Base-by-base conservation (phyloP, 176 grass and related monocot genomes). In the Ensete glaucum region DNA sequence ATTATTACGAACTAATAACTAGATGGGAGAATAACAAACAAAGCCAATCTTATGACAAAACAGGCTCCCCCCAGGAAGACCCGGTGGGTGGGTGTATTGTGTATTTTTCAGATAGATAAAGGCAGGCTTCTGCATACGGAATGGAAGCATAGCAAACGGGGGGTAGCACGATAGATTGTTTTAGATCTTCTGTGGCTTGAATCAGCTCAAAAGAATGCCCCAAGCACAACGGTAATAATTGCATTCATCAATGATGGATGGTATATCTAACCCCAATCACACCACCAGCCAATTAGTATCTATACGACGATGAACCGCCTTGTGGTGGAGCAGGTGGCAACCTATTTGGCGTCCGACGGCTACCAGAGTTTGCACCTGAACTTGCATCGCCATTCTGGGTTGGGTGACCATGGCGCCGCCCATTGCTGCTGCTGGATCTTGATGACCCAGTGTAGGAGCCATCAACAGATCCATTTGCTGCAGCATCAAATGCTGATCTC, bases 401-500 rank as follows among this genome's bases (percentile, higher is more conserved):
- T 24, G 78, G 17, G 23, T 81, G 72, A 64, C 50, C 82, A 15
- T 83, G 74, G 51, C 25, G 70, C 11, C 72, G 58, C 19, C 75
- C 76, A 7, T 52, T 73, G 50, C 85, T 27, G 53, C 71, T 87
- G 13, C 81, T 78, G 50, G 87, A 80, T 27, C 76, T 82, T 11
- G 86, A 78, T 59, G 22, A 16, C 2, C 77, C 68, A 19, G 78
- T 59, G 27, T 67, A 25, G 53, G 80, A 76, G 27, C 71, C 55
- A 20, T 83, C 80, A 7, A 76, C 50, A 9, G 72, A 80, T 11
- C 87, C 87, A 54, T 83, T 89, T 57, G 83, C 56, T 63, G 64
- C 79, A 62, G 58, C 74, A 34, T 86, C 78, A 73, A 96, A 96
- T 88, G 92, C 89, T 73, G 89, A 88, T 74, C 81, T 92, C 85